Base-by-base conservation (phyloP, 306 rosid species). In the Vigna trinervia region DNA sequence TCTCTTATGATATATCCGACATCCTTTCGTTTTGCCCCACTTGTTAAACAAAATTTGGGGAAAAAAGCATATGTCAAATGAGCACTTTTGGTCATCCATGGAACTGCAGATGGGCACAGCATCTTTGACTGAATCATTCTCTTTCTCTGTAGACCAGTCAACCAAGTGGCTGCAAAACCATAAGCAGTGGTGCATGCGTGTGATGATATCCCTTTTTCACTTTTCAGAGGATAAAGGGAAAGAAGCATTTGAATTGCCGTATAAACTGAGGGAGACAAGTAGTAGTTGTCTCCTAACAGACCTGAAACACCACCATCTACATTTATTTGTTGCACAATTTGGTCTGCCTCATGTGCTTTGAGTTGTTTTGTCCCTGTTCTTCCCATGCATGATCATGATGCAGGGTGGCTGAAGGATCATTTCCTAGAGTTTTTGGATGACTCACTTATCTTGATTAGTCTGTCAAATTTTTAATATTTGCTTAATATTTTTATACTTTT, bases 121-220 rank as follows among this genome's bases (percentile, higher is more conserved):
- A 71, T 66, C 81, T 84, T 85, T 85, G 88, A 85, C 88, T 10
- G 58, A 26, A 43, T 47, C 69, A 43, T 36, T 41, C 72, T 34
- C 79, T 78, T 64, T 69, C 15, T 39, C 15, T 76, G 59, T 38
- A 69, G 75, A 58, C 57, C 66, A 57, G 76, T 63, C 56, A 66
- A 71, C 62, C 14, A 60, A 71, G 77, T 69, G 84, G 81, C 65
- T 64, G 64, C 76, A 75, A 74, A 85, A 74, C 58, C 39, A 63
- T 11, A n/a, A 66, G 41, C 69, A 12, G 68, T 15, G 22, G 47
- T 60, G 83, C 81, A 81, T 73, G 88, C 83, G 23, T 74, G 75
- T 69, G 58, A 57, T 72, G 39, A 57, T 76, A 52, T 13, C 62
- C 71, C 71, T 77, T 79, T 32, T 78, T 83, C 76, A 78, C 83